These are phyloP conservation scores for Xylariaceae sp. DNA, from an alignment of 2,329 filamentous ascomycete genomes.

Conservation along the genomic window DNA sequence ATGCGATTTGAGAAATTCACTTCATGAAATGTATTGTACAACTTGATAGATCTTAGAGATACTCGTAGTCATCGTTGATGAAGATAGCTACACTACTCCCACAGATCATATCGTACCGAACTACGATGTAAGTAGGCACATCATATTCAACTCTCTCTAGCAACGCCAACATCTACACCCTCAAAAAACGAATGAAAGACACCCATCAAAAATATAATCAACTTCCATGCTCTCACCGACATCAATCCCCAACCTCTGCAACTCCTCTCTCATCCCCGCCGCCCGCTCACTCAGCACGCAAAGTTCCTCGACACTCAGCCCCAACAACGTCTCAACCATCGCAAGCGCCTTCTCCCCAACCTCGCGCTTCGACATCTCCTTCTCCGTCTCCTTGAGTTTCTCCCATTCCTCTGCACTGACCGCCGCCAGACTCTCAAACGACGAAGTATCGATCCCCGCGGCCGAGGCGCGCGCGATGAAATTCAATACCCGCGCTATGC, in stretches of 20 bases:
- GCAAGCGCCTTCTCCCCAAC: conserved; percentile 2
- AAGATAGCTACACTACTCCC: no score
- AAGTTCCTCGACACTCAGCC: neutral
- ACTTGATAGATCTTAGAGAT: no score
- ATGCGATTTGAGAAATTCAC: no score
- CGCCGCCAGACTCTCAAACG: conserved; percentile 2
- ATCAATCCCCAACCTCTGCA: conserved; percentile 1
- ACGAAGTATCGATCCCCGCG: conserved; percentile 9
- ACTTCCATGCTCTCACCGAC: neutral
- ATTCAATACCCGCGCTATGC: conserved; percentile 6
- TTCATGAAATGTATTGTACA: no score
- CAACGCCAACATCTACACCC: no score
- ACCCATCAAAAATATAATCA: no score
- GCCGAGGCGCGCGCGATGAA: conserved; percentile 9
- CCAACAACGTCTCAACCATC: conserved; percentile 1
- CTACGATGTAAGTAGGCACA: no score
- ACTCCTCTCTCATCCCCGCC: neutral
- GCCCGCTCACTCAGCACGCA: neutral
- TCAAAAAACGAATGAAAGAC: no score
- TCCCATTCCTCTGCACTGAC: conserved; percentile 4
- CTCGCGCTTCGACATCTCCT: neutral
- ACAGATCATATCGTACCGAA: no score
- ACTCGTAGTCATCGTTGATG: no score
- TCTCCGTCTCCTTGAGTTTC: neutral
- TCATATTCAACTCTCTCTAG: no score